phyloP scores from a whole-genome alignment of 257 asterid species.

The Solanum paucissectum region DNA sequence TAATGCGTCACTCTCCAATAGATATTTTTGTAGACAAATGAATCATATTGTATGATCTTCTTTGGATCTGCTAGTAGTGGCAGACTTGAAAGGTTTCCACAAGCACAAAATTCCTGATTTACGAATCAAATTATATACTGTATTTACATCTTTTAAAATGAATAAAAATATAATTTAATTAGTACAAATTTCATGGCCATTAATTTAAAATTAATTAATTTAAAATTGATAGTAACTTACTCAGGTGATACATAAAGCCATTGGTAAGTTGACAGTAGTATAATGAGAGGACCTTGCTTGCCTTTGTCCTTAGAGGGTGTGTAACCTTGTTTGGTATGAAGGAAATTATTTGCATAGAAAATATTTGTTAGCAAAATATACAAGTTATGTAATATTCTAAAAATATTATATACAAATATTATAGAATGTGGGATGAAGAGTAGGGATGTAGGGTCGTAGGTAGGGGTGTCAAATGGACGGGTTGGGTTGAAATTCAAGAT shows the following conservation, averaged over 20 bases:
- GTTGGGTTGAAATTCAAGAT: no score
- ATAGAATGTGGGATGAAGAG: not conserved
- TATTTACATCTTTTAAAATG: not conserved
- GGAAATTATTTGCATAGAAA: no score
- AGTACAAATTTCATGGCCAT: not conserved
- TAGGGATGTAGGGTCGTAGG: no score
- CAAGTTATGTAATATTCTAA: no score
- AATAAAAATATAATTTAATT: not conserved
- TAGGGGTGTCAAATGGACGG: no score
- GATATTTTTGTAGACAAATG: not conserved
- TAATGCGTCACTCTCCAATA: not conserved
- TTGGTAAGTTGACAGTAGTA: not conserved
- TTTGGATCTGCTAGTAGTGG: not conserved
- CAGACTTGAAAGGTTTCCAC: not conserved
- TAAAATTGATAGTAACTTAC: not conserved
- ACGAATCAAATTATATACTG: not conserved
- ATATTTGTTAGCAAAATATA: not conserved
- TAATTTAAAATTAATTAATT: no score
- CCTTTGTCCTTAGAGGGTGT: not conserved
- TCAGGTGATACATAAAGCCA: not conserved
- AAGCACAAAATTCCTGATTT: not conserved
- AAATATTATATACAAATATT: no score
- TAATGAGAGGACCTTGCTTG: not conserved
- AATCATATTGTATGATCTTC: not conserved
- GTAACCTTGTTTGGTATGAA: no score